Percentiles rank a stretch among this genome's conserved stretches.
Evolutionary conservation across 805 yeast genomes (phyloP).

Genomic region (Starmerella riodocensis): DNA sequence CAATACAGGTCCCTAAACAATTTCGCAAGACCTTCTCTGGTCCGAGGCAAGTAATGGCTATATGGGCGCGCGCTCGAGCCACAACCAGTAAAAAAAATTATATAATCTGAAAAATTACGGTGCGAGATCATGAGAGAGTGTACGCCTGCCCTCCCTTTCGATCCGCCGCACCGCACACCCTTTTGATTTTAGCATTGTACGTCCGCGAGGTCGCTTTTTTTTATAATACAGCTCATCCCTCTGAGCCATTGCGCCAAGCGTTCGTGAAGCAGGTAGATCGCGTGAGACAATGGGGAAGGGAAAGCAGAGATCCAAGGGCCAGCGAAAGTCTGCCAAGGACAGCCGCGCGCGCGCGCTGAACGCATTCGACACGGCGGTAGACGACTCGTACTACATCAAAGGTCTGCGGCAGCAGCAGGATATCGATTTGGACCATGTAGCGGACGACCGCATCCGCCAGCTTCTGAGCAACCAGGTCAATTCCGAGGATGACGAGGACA

Average conservation of each 20-base stretch:
- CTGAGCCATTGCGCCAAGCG: no score
- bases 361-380: slow-evolving; percentile 40
- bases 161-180: no score
- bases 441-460: slow-evolving; percentile 24
- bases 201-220: no score
- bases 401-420: slow-evolving; percentile 26
- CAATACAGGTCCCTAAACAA: no score
- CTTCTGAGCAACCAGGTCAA: slow-evolving; percentile 24
- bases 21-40: no score
- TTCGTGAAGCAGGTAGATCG: no score
- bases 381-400: slow-evolving; percentile 26
- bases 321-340: slow-evolving; percentile 6
- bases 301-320: not conserved
- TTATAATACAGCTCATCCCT: no score
- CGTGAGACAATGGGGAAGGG: slow-evolving; percentile 1
- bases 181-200: no score
- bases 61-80: not conserved
- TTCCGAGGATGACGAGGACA: slow-evolving; percentile 32
- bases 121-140: no score
- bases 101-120: not conserved
- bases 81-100: not conserved
- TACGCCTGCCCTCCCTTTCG: no score
- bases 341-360: slow-evolving; percentile 32
- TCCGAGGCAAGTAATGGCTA: not conserved
- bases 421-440: slow-evolving; percentile 26